phyloP scores from a whole-genome alignment of 106 monocot species.

The Alisma plantagoaquatica region DNA sequence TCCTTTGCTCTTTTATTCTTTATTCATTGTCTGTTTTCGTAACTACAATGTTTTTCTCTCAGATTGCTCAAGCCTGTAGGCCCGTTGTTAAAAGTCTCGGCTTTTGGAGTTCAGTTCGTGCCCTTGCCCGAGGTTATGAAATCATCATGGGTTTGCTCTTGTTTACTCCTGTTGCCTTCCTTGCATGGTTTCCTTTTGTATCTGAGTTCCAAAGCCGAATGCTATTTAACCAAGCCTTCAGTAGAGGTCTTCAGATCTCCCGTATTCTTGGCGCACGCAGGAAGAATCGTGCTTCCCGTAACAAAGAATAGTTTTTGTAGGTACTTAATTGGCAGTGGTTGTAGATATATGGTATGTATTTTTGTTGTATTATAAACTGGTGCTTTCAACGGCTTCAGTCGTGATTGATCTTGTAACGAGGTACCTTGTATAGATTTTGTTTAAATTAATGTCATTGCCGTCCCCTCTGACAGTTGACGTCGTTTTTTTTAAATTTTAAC shows the following conservation, averaged over 20 bases:
- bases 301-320: conserved; percentile 26
- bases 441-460: no score
- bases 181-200: conserved; percentile 96
- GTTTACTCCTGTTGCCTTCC: conserved; percentile 73
- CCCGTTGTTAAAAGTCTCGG: conserved; percentile 25
- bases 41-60: conserved; percentile 1
- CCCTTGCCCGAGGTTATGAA: conserved; percentile 84
- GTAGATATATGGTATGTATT: no score
- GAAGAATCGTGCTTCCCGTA: conserved; percentile 49
- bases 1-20: not conserved
- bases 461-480: no score
- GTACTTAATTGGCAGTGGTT: no score
- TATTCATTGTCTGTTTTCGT: not conserved
- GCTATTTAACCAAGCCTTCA: conserved; percentile 96
- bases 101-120: conserved; percentile 60
- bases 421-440: no score
- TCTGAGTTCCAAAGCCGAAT: conserved; percentile 94
- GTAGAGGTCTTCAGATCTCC: conserved; percentile 91
- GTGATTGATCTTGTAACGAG: no score
- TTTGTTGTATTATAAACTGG: no score
- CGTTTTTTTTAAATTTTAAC: no score
- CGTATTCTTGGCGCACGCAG: conserved; percentile 87
- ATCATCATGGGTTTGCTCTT: conserved; percentile 81
- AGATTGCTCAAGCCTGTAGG: conserved; percentile 88
- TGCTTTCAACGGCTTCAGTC: no score